Evolutionary conservation across 139 green algal species (phyloP), one percentile per base, ranked within the genome.

Genomic region (Auxenochlorella pyrenoidosa): DNA sequence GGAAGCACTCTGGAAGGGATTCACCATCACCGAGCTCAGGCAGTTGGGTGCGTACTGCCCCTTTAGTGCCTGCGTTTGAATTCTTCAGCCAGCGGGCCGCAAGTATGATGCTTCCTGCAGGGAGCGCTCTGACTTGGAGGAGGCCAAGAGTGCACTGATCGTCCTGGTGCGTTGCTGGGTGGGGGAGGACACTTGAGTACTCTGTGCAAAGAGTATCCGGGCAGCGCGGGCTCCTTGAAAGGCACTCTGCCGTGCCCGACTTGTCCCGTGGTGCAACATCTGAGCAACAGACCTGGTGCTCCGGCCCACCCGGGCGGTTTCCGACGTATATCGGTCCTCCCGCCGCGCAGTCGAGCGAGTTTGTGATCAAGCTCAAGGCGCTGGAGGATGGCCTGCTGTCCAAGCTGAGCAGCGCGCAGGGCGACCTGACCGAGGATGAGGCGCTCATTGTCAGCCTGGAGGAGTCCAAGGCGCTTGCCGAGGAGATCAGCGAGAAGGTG

Each of bases 371-470:
- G 26, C 93, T 99, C 47, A 94, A 93, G 54, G 92, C 95, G 73
- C 94, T 99, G 86, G 96, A 98, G 93, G 94, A 99, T 90, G 94
- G 92, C 73, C 94, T 99, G 84, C 94, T 99, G 68, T 87, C 88
- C 75, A 58, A 97, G 93, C 94, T 98, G 68, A 95, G 94, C 76
- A 93, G 88, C 19, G 96, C 96, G 19, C 94, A 98, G 93, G 96
- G 96, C 36, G 96, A 98, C 89, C 93, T 98, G 84, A 98, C 96
- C 30, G 96, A 98, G 94, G 94, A 98, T 75, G 43, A 97, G 75
- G 95, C 93, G 38, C 94, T 98, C 21, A 98, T 98, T 85, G 93
- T 97, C 88, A 95, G 91, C 3, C 92, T 98, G 44, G 96, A 98
- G 82, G 94, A 97, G 87, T 90, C 88, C 85, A 97, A 97, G 92